Evolutionary conservation across 441 rosid species (phyloP).

Genomic region (Bruguiera hainesii): DNA sequence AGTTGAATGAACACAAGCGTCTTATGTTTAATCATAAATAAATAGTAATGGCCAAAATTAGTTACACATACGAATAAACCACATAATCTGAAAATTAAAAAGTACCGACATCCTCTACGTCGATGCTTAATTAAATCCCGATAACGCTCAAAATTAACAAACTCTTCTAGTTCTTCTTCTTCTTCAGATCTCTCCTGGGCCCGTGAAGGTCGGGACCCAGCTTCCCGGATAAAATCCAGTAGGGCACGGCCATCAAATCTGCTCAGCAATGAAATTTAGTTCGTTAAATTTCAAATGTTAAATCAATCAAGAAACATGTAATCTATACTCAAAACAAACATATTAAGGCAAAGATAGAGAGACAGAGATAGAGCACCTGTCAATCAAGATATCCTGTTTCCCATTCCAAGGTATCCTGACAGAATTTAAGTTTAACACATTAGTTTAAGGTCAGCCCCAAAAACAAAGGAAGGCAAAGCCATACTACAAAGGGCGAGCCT

Average conservation of each 20-base stretch:
- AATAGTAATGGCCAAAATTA: conserved; percentile 11
- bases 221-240: conserved; percentile 89
- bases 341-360: conserved; percentile 1
- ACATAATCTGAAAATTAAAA: conserved; percentile 33
- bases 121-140: conserved; percentile 99
- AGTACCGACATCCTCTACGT: conserved; percentile 99
- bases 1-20: conserved; percentile 14
- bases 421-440: not conserved
- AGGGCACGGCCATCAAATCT: conserved; percentile 97
- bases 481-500: too few species aligned
- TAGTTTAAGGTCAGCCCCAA: not conserved
- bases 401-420: conserved; percentile 97
- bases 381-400: conserved; percentile 74
- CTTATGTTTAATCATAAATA: conserved; percentile 19
- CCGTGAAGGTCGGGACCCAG: conserved; percentile 43
- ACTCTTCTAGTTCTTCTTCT: conserved; percentile 96
- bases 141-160: conserved; percentile 99
- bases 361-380: conserved; percentile 39
- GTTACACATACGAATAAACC: conserved; percentile 20
- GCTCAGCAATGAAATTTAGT: conserved; percentile 7
- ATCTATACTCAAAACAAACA: not conserved
- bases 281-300: not conserved
- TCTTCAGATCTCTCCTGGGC: conserved; percentile 67
- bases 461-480: not conserved
- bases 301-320: not conserved